Evolutionary conservation across 169 alveolate genomes (phyloP), one percentile per base, ranked within the genome.

Genomic region (Amoebophrya sp.): DNA sequence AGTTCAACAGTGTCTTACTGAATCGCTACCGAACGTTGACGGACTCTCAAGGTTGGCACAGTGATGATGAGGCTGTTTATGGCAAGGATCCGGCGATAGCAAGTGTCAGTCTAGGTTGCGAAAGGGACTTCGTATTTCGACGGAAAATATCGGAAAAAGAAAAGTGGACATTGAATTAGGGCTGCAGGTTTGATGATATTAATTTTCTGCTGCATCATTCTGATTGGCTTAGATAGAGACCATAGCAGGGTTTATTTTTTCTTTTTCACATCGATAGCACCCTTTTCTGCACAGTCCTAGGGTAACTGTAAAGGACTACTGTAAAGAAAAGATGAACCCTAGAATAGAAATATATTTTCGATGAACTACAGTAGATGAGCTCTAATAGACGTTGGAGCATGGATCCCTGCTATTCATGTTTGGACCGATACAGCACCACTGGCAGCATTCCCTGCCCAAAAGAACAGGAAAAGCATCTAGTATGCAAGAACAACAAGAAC

Each of bases 361-460:
- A n/a, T n/a, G n/a, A n/a, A n/a, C n/a, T n/a, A n/a, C n/a, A n/a
- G n/a, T n/a, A n/a, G n/a, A n/a, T n/a, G n/a, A n/a, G n/a, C n/a
- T n/a, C n/a, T n/a, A n/a, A n/a, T n/a, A n/a, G n/a, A 47, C 65
- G 29, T 18, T 47, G 18, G 65, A 65, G 33, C 26, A 1, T 18
- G 83, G 83, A 10, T 6, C 33, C 36, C 26, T 65, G 1, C 33
- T 65, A 6, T 36, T 65, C 39, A 65, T 65, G 83, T 65, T 6
- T 18, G 83, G 83, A 26, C 83, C 83, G 33, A 65, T 65, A 29
- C 83, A 65, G 83, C 83, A 65, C 83, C 26, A 6, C 2, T 65
- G 83, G 83, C 83, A 65, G 83, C 83, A 65, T 36, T 6, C 39
- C 83, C 83, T 65, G 33, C 83, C 83, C 39, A 65, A 65, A 36